phyloP scores from a whole-genome alignment of 163 green algal species.

The Chlorella variabilis region DNA sequence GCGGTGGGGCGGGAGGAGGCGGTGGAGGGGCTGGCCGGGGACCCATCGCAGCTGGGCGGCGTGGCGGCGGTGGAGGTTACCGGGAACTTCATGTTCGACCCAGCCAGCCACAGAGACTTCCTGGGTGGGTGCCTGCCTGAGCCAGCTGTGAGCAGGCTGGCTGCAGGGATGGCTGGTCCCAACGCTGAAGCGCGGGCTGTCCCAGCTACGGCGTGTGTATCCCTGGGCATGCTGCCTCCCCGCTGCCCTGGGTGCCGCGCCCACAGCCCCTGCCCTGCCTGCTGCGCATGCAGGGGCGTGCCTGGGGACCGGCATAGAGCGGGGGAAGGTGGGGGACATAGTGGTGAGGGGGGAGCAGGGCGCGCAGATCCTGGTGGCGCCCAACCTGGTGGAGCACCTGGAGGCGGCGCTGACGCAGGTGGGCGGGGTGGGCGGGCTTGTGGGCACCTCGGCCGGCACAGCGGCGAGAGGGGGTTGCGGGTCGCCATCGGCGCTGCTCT shows the following conservation, averaged over 20 bases:
- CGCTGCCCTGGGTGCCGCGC: too few relatives aligned
- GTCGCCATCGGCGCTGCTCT: too few relatives aligned
- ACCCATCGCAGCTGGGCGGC: constrained; percentile 26
- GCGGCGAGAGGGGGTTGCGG: too few relatives aligned
- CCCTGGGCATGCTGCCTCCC: too few relatives aligned
- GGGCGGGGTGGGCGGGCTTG: not conserved
- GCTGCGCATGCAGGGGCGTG: constrained; percentile 60
- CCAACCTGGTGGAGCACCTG: constrained; percentile 79
- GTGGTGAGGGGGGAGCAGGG: constrained; percentile 81
- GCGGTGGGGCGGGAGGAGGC: constrained; percentile 53
- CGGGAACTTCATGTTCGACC: constrained; percentile 91
- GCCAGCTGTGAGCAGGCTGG: not conserved
- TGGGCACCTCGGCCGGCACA: not conserved
- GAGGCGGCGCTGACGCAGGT: constrained; percentile 68
- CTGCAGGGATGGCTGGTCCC: not conserved
- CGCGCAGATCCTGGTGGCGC: constrained; percentile 77
- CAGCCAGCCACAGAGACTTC: constrained; percentile 74
- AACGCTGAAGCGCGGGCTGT: too few relatives aligned
- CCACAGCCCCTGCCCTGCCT: not conserved
- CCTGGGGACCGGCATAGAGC: constrained; percentile 80
- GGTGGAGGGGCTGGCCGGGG: constrained; percentile 15
- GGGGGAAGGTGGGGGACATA: constrained; percentile 85
- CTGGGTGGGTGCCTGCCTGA: constrained; percentile 24
- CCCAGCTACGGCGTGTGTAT: too few relatives aligned
- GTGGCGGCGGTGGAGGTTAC: constrained; percentile 55